phyloP scores from a whole-genome alignment of 495 filamentous ascomycete genomes.

The Lindgomyces ingoldianus region DNA sequence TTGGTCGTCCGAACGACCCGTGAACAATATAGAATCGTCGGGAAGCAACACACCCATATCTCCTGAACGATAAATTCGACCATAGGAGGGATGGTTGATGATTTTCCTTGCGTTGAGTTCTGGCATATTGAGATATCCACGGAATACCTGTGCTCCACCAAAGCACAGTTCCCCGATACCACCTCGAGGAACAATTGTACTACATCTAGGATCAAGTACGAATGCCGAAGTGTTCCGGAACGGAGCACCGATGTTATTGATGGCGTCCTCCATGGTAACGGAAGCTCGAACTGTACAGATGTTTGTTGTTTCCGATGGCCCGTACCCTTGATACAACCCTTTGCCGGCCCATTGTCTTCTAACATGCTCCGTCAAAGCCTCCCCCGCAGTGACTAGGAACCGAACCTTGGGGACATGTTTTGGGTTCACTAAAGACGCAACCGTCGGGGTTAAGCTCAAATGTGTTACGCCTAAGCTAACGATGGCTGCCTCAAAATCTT shows the following conservation, averaged over 20 bases:
- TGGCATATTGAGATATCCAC: slow-evolving; percentile 66
- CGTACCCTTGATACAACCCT: slow-evolving; percentile 71
- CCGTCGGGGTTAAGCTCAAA: slow-evolving; percentile 74
- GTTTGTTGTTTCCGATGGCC: slow-evolving; percentile 71
- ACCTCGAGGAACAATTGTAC: slow-evolving; percentile 59
- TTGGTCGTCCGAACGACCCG: slow-evolving; percentile 76
- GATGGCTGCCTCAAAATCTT: slow-evolving; percentile 63
- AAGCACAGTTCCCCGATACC: slow-evolving; percentile 78
- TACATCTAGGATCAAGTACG: slow-evolving; percentile 50
- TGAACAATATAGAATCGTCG: slow-evolving; percentile 68
- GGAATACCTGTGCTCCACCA: slow-evolving; percentile 73
- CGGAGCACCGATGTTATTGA: slow-evolving; percentile 64
- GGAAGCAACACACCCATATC: slow-evolving; percentile 71
- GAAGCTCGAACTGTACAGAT: slow-evolving; percentile 65
- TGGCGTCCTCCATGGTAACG: slow-evolving; percentile 48
- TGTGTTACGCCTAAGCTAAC: slow-evolving; percentile 64
- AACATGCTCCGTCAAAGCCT: slow-evolving; percentile 67
- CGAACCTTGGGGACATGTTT: slow-evolving; percentile 62
- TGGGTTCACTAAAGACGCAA: slow-evolving; percentile 67
- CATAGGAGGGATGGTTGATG: slow-evolving; percentile 63
- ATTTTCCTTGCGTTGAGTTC: slow-evolving; percentile 61
- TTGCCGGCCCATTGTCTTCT: slow-evolving; percentile 64
- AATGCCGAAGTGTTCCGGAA: slow-evolving; percentile 72
- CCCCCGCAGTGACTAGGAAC: slow-evolving; percentile 71
- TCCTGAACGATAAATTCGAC: slow-evolving; percentile 69